A percentile compares a stretch with the other conserved stretches of the same genome.
These are phyloP conservation scores for Triangularia setosa DNA, from an alignment of 2,329 filamentous ascomycete species.

Conservation along the genomic window DNA sequence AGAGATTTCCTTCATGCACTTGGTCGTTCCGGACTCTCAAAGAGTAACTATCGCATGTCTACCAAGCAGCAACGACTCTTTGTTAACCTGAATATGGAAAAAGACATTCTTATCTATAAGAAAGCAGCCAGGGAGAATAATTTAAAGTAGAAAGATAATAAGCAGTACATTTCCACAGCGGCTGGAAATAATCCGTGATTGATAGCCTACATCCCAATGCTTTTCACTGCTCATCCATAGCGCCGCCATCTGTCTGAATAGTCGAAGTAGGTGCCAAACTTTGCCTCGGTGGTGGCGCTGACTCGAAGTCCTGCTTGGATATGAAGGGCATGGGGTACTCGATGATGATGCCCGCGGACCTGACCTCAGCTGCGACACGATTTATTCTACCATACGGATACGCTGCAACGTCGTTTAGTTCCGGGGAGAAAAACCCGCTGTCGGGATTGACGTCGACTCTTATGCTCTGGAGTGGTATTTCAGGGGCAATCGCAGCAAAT, in stretches of 20 bases:
- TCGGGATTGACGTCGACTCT: not conserved
- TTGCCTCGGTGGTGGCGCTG: not conserved
- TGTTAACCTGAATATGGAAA: too few relatives aligned
- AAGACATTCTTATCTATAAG: too few relatives aligned
- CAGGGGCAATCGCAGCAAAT: not conserved
- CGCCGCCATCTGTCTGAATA: not conserved
- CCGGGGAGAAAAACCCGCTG: not conserved
- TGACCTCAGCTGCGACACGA: not conserved
- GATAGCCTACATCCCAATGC: too few relatives aligned
- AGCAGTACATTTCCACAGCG: too few relatives aligned
- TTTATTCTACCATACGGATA: not conserved
- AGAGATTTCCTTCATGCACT: too few relatives aligned
- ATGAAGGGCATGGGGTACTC: not conserved
- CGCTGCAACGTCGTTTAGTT: not conserved
- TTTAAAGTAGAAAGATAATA: too few relatives aligned
- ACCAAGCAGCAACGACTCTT: too few relatives aligned
- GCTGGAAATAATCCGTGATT: not conserved
- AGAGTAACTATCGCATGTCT: too few relatives aligned
- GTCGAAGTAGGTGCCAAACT: not conserved
- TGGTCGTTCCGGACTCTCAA: too few relatives aligned
- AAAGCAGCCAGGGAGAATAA: too few relatives aligned
- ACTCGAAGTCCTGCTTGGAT: not conserved
- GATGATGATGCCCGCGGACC: not conserved
- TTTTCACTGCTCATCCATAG: too few relatives aligned
- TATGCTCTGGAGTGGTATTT: not conserved